Percentiles rank a stretch among this genome's conserved stretches.
phyloP scores from a whole-genome alignment of 1,284 basidiomycete genomes.

The Pyrrhoderma lamaoense region DNA sequence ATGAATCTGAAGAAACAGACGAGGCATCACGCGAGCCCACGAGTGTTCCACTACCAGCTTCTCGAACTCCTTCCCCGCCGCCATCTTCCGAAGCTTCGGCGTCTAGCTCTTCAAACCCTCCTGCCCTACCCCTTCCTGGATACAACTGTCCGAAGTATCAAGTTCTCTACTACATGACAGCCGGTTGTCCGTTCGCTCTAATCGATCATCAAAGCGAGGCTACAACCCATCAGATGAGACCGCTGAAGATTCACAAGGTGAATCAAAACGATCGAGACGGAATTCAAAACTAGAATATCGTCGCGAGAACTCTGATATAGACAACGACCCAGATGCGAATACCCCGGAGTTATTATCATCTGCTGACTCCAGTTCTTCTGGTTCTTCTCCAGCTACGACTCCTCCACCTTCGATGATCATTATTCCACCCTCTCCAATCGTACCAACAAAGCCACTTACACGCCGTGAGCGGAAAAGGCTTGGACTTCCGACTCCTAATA shows the following conservation, averaged over 20 bases:
- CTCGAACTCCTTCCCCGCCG: slow-evolving; percentile 38
- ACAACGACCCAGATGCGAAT: slow-evolving; percentile 30
- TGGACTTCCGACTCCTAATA: slow-evolving; percentile 49
- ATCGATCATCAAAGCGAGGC: slow-evolving; percentile 55
- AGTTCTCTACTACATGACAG: no score
- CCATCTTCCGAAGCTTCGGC: slow-evolving; percentile 14
- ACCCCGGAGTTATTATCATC: slow-evolving; percentile 42
- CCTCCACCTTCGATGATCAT: slow-evolving; percentile 28
- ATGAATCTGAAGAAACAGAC: slow-evolving; percentile 18
- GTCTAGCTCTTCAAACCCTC: slow-evolving; percentile 12
- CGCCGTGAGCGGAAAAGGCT: slow-evolving; percentile 50
- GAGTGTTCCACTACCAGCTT: slow-evolving; percentile 36
- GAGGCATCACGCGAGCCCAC: slow-evolving; percentile 19
- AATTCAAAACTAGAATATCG: slow-evolving; percentile 19
- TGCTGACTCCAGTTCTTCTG: slow-evolving; percentile 29
- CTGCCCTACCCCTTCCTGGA: slow-evolving; percentile 15
- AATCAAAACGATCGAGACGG: slow-evolving; percentile 37
- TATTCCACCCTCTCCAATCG: slow-evolving; percentile 24
- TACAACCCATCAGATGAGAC: slow-evolving; percentile 54
- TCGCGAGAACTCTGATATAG: slow-evolving; percentile 22
- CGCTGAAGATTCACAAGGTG: slow-evolving; percentile 34
- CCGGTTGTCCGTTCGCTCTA: slow-evolving; percentile 23
- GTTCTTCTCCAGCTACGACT: slow-evolving; percentile 31
- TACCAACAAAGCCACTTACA: slow-evolving; percentile 37
- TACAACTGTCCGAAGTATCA: slow-evolving; percentile 12